A percentile compares a stretch with the other conserved stretches of the same genome.
phyloP scores from a whole-genome alignment of 148 eudicot genomes.

The Vaccinium myrtillus region DNA sequence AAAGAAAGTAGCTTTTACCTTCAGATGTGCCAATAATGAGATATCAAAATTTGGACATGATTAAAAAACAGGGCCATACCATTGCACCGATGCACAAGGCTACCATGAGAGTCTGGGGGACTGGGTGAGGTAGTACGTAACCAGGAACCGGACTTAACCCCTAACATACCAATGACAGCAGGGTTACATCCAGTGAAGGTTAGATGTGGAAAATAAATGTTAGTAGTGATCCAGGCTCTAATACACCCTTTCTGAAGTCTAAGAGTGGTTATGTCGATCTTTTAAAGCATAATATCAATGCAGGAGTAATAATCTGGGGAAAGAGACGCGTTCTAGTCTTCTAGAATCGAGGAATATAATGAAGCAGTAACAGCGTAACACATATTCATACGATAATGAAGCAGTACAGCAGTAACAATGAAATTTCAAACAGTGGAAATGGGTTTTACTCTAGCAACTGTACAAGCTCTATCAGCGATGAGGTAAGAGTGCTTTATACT shows the following conservation, averaged over 20 bases:
- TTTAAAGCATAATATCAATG: neutral
- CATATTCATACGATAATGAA: neutral
- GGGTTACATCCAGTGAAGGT: too few species aligned
- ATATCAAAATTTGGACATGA: too few species aligned
- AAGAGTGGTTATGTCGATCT: neutral
- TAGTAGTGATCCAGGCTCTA: neutral
- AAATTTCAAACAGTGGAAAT: neutral
- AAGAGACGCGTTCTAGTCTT: neutral
- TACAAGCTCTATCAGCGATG: neutral
- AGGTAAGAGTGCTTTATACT: constrained; percentile 4
- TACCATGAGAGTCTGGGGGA: too few species aligned
- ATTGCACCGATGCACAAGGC: too few species aligned
- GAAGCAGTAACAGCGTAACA: neutral
- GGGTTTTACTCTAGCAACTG: neutral
- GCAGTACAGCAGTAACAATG: neutral
- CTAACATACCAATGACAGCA: neutral
- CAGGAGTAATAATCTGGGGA: neutral
- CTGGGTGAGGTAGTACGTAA: too few species aligned
- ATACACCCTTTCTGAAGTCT: neutral
- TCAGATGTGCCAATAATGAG: too few species aligned
- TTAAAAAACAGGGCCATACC: too few species aligned
- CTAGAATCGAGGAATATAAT: neutral
- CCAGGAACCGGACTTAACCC: neutral
- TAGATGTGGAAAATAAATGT: neutral
- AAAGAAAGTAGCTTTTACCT: too few species aligned